Evolutionary conservation across 257 asterid species (phyloP), one percentile per base, ranked within the genome.

Genomic region (Solanum stenotomum): DNA sequence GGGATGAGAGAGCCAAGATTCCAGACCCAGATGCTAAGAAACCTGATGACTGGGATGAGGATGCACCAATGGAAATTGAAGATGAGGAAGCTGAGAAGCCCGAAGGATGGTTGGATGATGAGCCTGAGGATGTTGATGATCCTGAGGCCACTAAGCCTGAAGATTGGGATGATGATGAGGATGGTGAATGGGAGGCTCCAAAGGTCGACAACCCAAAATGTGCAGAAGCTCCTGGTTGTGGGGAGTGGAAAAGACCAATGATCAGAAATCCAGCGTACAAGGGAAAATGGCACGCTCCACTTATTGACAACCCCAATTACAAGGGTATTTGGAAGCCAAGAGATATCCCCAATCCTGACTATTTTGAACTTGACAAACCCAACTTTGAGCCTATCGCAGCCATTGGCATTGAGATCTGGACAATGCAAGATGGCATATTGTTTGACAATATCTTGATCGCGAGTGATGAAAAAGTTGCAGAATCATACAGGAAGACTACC

Each of bases 121-220:
- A 97, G 89, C 99, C 99, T 9, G 99, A 95, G 89, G 99, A 96
- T 87, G 88, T 97, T 37, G 98, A 97, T 89, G 99, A 97, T 87
- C 99, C 99, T 2, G 99, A 96, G 90, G 94, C 99, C 20, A 85
- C 94, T 12, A 97, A 97, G 87, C 99, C 99, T 4, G 99, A 96
- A 89, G 99, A 97, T 71, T 97, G 99, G 99, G 99, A 95, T 86
- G 99, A 97, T 74, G 98, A 97, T 56, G 99, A 97, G 92, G 99
- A 97, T 91, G 99, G 99, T 88, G 96, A 92, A 72, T 97, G 99
- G 99, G 99, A 97, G 91, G 94, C 98, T 16, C 98, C 99, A 0
- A 96, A 97, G 86, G 86, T 93, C 72, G 98, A 96, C 84, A 97
- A 97, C 92, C 98, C 98, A 0, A 95, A 89, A 87, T 97, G 99